Evolutionary conservation across 1,139 yeast species (phyloP), one percentile per base, ranked within the genome.

Genomic region (Suhomyces coccinellae): DNA sequence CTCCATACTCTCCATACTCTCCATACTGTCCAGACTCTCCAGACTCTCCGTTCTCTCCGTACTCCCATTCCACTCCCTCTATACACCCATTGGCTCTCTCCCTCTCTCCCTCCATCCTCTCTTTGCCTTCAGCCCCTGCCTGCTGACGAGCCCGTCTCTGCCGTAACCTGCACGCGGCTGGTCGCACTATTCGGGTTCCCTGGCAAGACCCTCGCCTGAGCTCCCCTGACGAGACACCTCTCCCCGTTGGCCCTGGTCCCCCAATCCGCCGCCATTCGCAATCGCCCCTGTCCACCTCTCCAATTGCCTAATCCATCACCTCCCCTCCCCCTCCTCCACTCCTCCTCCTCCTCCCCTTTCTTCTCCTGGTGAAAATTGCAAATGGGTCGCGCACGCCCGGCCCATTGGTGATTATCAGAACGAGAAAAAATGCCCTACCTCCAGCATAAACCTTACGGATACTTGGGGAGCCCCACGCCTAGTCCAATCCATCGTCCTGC

Each of bases 371-470:
- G 36, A 34, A 34, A 34, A 34, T 20, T 36, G 35, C 20, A 39
- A 27, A 13, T 13, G 28, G 33, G 20, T n/a, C 31, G 37, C 33
- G 33, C 42, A 39, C 42, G 42, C 27, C 42, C 33, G 37, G 33
- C 33, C 31, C 27, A 27, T 26, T 39, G 28, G 37, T 33, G 42
- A 39, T 33, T 39, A 39, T 33, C 42, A 33, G 33, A 28, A 14
- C 24, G 34, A 39, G 26, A 33, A 39, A 39, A 33, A 30, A 39
- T 16, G 28, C 8, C 36, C 41, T 22, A 15, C 31, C 24, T 32
- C 36, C 31, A 38, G 32, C 41, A 26, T 30, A 24, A 12, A 3
- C 26, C 32, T 22, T 24, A 16, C 36, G 36, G 41, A 38, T 31
- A 32, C 17, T 20, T 39, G 42, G 42, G 33, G 11, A 39, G n/a